Evolutionary conservation across 257 asterid species (phyloP).

Genomic region (Ehretia macrophylla): DNA sequence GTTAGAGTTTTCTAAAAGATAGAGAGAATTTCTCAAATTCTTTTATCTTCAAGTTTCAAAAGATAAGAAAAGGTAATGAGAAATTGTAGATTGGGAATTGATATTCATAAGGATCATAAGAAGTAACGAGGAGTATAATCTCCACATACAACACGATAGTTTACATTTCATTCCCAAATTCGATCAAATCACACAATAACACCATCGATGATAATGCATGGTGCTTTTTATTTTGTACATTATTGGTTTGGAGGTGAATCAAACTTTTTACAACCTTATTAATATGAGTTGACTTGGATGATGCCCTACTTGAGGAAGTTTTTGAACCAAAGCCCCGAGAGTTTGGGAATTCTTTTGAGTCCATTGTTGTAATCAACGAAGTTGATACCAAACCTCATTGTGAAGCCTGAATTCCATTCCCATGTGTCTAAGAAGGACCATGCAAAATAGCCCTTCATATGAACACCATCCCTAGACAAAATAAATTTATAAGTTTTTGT

Average conservation of each 20-base stretch:
- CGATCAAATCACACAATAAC: too few species aligned
- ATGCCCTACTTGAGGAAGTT: conserved; percentile 22
- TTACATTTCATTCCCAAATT: too few species aligned
- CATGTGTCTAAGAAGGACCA: conserved; percentile 54
- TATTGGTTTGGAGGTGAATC: too few species aligned
- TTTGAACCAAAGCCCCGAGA: conserved; percentile 40
- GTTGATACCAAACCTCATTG: conserved; percentile 35
- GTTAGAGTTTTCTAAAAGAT: too few species aligned
- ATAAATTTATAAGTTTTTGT: not conserved
- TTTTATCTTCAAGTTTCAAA: too few species aligned
- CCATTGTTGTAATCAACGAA: conserved; percentile 29
- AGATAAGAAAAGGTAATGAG: too few species aligned
- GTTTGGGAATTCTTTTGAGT: conserved; percentile 32
- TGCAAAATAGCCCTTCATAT: conserved; percentile 45
- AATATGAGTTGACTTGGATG: too few species aligned
- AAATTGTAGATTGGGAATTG: not conserved
- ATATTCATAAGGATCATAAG: not conserved
- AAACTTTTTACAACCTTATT: too few species aligned
- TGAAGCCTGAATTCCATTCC: conserved; percentile 42
- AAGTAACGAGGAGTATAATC: not conserved
- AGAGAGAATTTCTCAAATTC: too few species aligned
- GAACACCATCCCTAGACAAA: conserved; percentile 17
- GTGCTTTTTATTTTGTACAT: too few species aligned
- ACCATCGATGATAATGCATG: too few species aligned
- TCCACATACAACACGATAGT: too few species aligned